These are phyloP conservation scores for Zangia roseola DNA, from an alignment of 768 basidiomycete species.

Conservation along the genomic window DNA sequence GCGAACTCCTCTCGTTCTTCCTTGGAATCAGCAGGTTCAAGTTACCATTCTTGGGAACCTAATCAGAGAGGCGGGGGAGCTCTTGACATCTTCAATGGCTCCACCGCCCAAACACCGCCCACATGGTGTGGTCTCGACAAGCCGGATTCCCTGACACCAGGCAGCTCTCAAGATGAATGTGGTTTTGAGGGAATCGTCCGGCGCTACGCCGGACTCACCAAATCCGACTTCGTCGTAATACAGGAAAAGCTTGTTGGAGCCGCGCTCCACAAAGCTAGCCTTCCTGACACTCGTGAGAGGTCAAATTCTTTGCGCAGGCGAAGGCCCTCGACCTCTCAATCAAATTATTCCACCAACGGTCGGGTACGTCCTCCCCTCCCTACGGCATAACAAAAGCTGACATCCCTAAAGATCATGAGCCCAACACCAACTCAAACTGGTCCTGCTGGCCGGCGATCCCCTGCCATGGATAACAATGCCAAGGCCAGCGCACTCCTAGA, in stretches of 20 bases:
- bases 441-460: conserved; percentile 28
- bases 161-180: conserved; percentile 50
- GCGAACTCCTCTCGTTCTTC: conserved; percentile 79
- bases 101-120: conserved; percentile 44
- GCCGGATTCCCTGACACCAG: conserved; percentile 46
- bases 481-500: conserved; percentile 69
- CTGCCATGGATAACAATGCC: conserved; percentile 47
- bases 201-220: conserved; percentile 65
- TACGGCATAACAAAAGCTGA: conserved; percentile 7
- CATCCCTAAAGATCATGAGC: conserved; percentile 50
- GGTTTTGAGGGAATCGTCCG: conserved; percentile 68
- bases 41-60: conserved; percentile 80
- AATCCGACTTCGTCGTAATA: conserved; percentile 65
- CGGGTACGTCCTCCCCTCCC: conserved; percentile 34
- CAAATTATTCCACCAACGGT: conserved; percentile 63
- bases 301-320: conserved; percentile 71
- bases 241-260: conserved; percentile 75
- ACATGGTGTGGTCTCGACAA: conserved; percentile 69
- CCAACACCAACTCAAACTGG: conserved; percentile 43
- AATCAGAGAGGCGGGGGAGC: conserved; percentile 53
- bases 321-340: conserved; percentile 81
- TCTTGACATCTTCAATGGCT: conserved; percentile 52
- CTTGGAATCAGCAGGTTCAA: conserved; percentile 77
- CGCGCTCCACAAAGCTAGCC: conserved; percentile 54
- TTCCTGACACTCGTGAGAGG: conserved; percentile 59